phyloP scores from a whole-genome alignment of 441 rosid species.

The Aleurites moluccanus region DNA sequence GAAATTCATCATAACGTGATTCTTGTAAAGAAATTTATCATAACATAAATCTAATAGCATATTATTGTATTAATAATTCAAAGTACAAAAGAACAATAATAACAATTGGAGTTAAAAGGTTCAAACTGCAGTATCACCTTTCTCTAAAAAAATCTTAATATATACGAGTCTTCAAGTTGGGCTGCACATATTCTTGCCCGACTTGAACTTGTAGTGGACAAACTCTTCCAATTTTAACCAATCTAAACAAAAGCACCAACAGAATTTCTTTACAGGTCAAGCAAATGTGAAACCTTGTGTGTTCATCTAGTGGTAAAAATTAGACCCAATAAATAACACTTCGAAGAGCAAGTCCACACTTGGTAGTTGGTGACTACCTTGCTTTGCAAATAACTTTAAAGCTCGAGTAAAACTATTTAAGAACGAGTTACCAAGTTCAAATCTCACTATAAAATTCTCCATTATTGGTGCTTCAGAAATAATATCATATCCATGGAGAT shows the following conservation, averaged over 20 bases:
- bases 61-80: no score
- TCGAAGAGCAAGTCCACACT: no score
- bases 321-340: no score
- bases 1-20: no score
- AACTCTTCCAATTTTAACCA: background rate
- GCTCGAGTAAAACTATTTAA: background rate
- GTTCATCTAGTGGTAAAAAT: background rate
- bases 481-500: slow-evolving; percentile 2
- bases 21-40: no score
- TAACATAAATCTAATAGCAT: no score
- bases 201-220: background rate
- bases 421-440: no score
- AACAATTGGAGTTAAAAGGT: no score
- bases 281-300: background rate
- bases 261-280: background rate
- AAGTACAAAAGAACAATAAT: no score
- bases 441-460: background rate
- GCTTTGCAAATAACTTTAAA: background rate
- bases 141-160: no score
- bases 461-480: background rate
- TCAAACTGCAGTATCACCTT: no score
- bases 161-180: background rate
- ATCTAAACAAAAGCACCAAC: background rate
- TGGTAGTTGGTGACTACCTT: background rate
- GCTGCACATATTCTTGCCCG: no score